phyloP scores from a whole-genome alignment of 345 rosid species.

The Arabidopsis arenosa region DNA sequence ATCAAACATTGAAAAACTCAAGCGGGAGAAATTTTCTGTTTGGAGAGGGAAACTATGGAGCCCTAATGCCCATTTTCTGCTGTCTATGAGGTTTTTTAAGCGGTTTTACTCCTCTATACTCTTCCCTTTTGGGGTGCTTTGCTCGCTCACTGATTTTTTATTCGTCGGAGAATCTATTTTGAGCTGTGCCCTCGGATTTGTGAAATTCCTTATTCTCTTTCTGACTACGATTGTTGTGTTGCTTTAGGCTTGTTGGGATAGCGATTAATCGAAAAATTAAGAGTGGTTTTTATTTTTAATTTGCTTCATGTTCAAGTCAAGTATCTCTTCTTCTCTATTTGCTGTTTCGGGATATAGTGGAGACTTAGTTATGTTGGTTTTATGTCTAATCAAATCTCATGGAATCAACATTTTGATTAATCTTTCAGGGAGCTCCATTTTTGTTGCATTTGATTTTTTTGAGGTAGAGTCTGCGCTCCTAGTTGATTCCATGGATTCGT shows the following conservation, averaged over 20 bases:
- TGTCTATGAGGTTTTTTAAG: slow-evolving; percentile 27
- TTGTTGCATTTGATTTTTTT: neutral
- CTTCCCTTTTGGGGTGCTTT: neutral
- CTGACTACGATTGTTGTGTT: slow-evolving; percentile 25
- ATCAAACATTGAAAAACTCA: slow-evolving; percentile 3
- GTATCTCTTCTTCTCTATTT: slow-evolving; percentile 25
- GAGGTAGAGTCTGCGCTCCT: neutral
- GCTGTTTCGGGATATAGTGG: neutral
- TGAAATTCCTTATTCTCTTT: neutral
- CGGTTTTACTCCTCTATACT: neutral
- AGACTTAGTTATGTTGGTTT: neutral
- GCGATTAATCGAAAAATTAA: neutral
- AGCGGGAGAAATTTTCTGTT: neutral
- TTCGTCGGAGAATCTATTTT: neutral
- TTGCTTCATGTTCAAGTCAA: slow-evolving; percentile 41
- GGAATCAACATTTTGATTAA: neutral
- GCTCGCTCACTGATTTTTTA: neutral
- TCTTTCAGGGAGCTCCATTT: neutral
- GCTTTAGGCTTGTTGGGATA: neutral
- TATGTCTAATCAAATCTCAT: neutral
- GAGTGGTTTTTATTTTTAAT: neutral
- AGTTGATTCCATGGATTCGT: slow-evolving; percentile 2
- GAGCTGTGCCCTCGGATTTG: neutral
- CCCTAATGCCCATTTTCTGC: neutral
- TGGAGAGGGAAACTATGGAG: neutral